Percentiles rank a stretch among this genome's conserved stretches.
These are phyloP conservation scores for Graphilbum fragrans DNA, from an alignment of 2,329 filamentous ascomycete species.

Conservation along the genomic window DNA sequence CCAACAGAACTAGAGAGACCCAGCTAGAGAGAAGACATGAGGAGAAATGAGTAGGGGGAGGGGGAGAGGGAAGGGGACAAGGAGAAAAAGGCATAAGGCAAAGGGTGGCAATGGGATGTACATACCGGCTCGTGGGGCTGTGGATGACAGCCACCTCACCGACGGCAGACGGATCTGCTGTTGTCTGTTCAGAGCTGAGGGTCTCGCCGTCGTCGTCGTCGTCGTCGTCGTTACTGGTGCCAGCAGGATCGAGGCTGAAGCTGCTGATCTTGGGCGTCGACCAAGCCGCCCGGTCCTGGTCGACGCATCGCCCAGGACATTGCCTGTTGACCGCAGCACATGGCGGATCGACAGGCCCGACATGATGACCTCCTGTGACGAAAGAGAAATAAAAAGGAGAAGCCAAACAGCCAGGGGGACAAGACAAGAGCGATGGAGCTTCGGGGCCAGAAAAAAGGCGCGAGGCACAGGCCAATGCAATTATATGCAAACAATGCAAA, in stretches of 20 bases:
- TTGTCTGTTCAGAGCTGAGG: too few species aligned
- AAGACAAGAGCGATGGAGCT: not conserved
- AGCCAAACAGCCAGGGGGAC: not conserved
- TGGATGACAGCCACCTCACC: constrained; percentile 8
- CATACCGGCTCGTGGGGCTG: constrained; percentile 8
- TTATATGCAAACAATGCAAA: not conserved
- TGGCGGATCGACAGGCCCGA: constrained; percentile 10
- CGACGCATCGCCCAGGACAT: not conserved
- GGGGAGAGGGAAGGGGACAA: not conserved
- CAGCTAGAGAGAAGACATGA: not conserved
- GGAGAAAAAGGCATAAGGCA: not conserved
- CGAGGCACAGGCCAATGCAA: too few species aligned
- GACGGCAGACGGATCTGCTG: not conserved
- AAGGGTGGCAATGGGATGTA: not conserved
- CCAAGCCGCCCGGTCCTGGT: not conserved
- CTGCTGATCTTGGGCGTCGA: not conserved
- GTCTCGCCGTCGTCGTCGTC: not conserved
- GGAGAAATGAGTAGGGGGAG: not conserved
- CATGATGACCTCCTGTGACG: constrained; percentile 4
- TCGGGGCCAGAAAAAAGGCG: too few species aligned
- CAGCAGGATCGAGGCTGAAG: too few species aligned
- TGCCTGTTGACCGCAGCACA: constrained; percentile 6
- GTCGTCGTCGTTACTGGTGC: not conserved
- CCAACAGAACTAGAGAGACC: too few species aligned
- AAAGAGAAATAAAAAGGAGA: too few species aligned